Evolutionary conservation across 2,329 filamentous ascomycete species (phyloP).

Genomic region (Ramularia endophylla): DNA sequence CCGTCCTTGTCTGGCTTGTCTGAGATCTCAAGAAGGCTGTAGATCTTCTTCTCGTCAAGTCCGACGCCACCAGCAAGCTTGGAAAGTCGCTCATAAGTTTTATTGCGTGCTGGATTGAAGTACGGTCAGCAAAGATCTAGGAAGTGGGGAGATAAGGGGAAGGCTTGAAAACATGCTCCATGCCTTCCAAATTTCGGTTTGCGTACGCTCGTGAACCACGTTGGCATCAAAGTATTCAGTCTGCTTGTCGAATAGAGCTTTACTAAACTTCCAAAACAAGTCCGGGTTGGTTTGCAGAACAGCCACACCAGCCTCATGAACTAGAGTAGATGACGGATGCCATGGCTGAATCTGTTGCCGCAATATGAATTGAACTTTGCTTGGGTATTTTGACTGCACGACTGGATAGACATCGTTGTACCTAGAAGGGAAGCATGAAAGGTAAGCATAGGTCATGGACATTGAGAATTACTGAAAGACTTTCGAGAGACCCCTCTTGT

Average conservation of each 20-base stretch:
- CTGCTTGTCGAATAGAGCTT: conserved; percentile 63
- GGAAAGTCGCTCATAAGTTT: conserved; percentile 74
- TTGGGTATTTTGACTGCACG: conserved; percentile 55
- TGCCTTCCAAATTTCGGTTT: no score
- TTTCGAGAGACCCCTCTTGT: no score
- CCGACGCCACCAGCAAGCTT: conserved; percentile 65
- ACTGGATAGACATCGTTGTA: conserved; percentile 59
- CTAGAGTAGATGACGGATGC: conserved; percentile 69
- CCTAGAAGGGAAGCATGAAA: no score
- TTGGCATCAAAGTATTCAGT: conserved; percentile 76
- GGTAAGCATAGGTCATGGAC: no score
- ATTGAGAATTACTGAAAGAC: no score
- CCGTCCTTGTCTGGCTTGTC: conserved; percentile 63
- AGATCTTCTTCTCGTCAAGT: conserved; percentile 64
- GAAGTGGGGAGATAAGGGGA: no score
- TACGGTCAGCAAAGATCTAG: no score
- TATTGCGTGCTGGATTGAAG: no score
- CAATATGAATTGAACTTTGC: conserved; percentile 69
- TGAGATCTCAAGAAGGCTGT: conserved; percentile 60
- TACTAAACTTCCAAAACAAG: conserved; percentile 76
- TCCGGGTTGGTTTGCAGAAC: conserved; percentile 64
- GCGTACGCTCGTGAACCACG: conserved; percentile 78
- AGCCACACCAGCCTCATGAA: conserved; percentile 78
- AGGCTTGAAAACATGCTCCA: no score
- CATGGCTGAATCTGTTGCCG: conserved; percentile 77